Percentiles rank a stretch among this genome's conserved stretches.
Evolutionary conservation across 2,329 filamentous ascomycete species (phyloP).

Genomic region (Xylaria hypoxylon): DNA sequence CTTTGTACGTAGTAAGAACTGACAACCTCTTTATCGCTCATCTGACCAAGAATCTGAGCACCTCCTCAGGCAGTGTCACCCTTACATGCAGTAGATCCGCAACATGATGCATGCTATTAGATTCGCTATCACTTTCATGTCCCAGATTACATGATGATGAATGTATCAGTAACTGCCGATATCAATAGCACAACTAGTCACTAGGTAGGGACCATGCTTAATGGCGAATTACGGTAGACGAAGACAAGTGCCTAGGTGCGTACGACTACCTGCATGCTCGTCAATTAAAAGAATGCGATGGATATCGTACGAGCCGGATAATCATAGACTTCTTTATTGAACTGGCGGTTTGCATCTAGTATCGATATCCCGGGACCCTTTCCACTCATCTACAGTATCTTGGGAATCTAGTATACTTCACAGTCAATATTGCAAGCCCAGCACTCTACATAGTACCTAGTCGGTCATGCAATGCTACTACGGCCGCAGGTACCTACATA

Average conservation of each 20-base stretch:
- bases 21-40: slow-evolving; percentile 6
- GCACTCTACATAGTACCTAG: too few relatives aligned
- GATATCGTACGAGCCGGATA: too few relatives aligned
- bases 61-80: slow-evolving; percentile 1
- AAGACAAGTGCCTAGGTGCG: background rate
- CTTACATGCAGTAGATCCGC: slow-evolving; percentile 12
- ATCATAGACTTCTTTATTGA: too few relatives aligned
- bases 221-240: background rate
- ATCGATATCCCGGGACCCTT: too few relatives aligned
- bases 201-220: background rate
- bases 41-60: slow-evolving; percentile 13
- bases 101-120: slow-evolving; percentile 8
- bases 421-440: background rate
- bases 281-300: too few relatives aligned
- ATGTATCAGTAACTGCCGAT: background rate
- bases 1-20: background rate
- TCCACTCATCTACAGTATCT: too few relatives aligned
- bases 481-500: background rate
- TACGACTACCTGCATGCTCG: too few relatives aligned
- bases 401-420: background rate
- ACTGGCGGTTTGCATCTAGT: too few relatives aligned
- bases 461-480: slow-evolving; percentile 7
- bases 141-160: background rate
- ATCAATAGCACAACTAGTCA: background rate
- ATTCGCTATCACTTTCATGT: background rate